These are phyloP conservation scores for Juncus effusus DNA, from an alignment of 176 grass and related monocot genomes.

Conservation along the genomic window DNA sequence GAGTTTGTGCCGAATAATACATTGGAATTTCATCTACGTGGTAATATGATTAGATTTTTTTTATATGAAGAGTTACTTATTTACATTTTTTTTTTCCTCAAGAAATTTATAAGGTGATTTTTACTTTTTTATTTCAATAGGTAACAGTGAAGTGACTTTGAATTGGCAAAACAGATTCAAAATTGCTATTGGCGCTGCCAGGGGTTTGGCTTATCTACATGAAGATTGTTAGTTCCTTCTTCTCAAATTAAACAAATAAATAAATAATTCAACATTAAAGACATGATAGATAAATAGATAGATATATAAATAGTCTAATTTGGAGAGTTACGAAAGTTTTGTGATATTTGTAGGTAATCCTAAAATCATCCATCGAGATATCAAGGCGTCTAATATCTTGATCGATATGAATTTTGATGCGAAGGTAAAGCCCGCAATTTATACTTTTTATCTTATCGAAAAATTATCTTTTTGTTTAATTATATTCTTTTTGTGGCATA, in stretches of 20 bases:
- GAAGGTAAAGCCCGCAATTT: slow-evolving; percentile 31
- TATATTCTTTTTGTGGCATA: neutral
- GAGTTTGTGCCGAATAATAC: slow-evolving; percentile 45
- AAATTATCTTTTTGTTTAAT: no score
- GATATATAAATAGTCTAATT: neutral
- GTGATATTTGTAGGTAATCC: slow-evolving; percentile 33
- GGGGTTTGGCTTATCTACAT: slow-evolving; percentile 50
- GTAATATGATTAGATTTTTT: neutral
- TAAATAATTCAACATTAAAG: no score
- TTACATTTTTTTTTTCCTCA: neutral
- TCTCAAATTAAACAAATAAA: neutral
- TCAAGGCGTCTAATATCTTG: slow-evolving; percentile 57
- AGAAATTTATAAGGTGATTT: neutral
- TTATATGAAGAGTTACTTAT: no score
- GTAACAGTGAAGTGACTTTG: slow-evolving; percentile 24
- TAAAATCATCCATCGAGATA: slow-evolving; percentile 59
- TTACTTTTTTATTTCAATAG: slow-evolving; percentile 1
- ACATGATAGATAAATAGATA: no score
- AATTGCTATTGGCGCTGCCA: slow-evolving; percentile 42
- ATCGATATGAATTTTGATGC: slow-evolving; percentile 50
- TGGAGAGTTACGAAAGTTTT: neutral
- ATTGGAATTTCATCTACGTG: slow-evolving; percentile 34
- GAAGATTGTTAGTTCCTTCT: slow-evolving; percentile 43
- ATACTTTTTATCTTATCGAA: neutral
- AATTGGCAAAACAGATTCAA: slow-evolving; percentile 41